phyloP scores from a whole-genome alignment of 2,329 filamentous ascomycete species.

The Fusarium agapanthi region DNA sequence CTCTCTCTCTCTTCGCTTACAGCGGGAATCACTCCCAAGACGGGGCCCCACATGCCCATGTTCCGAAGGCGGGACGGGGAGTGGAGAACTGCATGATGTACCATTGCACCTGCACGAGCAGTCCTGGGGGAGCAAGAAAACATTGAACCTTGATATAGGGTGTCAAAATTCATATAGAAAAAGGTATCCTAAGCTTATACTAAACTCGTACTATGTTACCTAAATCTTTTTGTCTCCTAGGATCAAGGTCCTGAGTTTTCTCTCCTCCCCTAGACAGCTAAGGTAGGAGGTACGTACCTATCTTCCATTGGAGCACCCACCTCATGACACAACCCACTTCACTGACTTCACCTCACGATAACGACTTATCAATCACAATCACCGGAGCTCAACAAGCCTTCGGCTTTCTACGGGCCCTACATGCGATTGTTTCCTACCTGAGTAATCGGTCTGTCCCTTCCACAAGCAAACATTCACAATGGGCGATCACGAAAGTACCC shows the following conservation, averaged over 20 bases:
- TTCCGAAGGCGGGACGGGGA: constrained; percentile 16
- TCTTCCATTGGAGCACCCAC: background rate
- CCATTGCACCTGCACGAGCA: background rate
- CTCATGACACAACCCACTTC: constrained; percentile 23
- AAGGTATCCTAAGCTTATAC: no score
- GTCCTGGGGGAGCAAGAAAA: no score
- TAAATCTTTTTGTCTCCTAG: no score
- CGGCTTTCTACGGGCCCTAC: background rate
- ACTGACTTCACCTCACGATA: constrained; percentile 29
- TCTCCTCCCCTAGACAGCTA: background rate
- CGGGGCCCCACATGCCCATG: constrained; percentile 23
- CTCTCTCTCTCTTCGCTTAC: constrained; percentile 6
- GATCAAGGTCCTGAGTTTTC: no score
- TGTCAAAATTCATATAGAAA: no score
- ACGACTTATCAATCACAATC: constrained; percentile 32
- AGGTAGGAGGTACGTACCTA: constrained; percentile 28
- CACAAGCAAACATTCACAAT: constrained; percentile 49
- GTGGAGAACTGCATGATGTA: background rate
- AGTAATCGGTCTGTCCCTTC: background rate
- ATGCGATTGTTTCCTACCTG: background rate
- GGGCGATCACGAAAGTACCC: constrained; percentile 69
- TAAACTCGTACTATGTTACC: no score
- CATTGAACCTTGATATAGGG: no score
- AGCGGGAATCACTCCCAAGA: constrained; percentile 3
- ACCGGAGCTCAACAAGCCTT: constrained; percentile 1